A percentile compares a stretch with the other conserved stretches of the same genome.
Evolutionary conservation across 345 rosid genomes (phyloP).

Genomic region (Jatropha curcas): DNA sequence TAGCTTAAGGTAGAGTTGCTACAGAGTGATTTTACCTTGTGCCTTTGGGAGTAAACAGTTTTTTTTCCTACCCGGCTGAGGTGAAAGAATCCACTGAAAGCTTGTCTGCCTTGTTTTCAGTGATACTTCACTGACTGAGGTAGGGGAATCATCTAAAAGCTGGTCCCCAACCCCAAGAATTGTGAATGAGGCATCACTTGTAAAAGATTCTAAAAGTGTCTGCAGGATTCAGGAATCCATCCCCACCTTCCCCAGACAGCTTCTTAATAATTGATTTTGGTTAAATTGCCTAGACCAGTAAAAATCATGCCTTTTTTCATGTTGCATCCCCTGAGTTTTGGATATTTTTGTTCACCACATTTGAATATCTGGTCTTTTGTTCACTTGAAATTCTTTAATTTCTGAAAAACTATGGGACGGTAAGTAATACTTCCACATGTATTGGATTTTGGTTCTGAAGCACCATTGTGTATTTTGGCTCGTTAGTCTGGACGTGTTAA

Average conservation of each 20-base stretch:
- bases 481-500: not conserved
- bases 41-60: not conserved
- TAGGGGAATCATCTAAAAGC: not conserved
- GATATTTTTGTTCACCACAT: not conserved
- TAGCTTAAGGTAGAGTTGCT: not conserved
- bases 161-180: not conserved
- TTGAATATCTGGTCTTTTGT: not conserved
- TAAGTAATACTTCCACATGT: not conserved
- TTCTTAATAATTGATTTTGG: not conserved
- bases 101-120: not conserved
- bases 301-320: not conserved
- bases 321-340: not conserved
- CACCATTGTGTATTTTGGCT: not conserved
- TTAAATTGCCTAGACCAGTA: not conserved
- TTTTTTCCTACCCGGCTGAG: not conserved
- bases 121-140: not conserved
- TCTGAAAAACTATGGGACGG: not conserved
- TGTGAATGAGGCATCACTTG: not conserved
- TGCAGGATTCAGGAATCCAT: not conserved
- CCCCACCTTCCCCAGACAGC: not conserved
- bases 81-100: not conserved
- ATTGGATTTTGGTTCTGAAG: not conserved
- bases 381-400: not conserved
- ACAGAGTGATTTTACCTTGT: not conserved
- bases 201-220: not conserved